phyloP scores from a whole-genome alignment of 306 rosid genomes.

The Cicer pinnatifidum region DNA sequence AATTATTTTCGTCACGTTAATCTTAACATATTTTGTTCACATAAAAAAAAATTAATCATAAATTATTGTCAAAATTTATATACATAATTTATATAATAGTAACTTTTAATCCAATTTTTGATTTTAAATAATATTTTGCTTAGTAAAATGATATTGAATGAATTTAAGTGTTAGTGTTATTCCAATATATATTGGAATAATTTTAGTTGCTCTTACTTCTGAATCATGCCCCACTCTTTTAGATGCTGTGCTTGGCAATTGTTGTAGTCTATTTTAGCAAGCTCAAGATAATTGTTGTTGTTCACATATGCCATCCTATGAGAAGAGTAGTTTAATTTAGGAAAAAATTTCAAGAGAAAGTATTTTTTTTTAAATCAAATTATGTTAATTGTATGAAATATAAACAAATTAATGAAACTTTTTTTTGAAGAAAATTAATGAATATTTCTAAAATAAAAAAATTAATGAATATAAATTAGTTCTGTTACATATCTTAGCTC shows the following conservation, averaged over 20 bases:
- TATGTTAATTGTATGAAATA: background rate
- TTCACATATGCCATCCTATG: conserved; percentile 78
- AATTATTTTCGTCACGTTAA: too few relatives aligned
- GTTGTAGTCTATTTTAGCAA: conserved; percentile 90
- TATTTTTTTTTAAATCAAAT: too few relatives aligned
- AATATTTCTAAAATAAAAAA: too few relatives aligned
- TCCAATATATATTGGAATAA: background rate
- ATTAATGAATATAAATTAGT: background rate
- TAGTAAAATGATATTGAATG: too few relatives aligned
- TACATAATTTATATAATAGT: too few relatives aligned
- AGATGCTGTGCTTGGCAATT: conserved; percentile 75
- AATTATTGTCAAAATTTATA: too few relatives aligned
- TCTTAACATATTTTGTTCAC: too few relatives aligned
- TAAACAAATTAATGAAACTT: background rate
- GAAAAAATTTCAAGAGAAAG: background rate
- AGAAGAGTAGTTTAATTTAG: background rate
- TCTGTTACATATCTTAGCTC: too few relatives aligned
- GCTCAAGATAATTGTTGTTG: conserved; percentile 73
- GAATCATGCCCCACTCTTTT: conserved; percentile 72
- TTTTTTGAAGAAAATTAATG: background rate
- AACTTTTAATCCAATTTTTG: too few relatives aligned
- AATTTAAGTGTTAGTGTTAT: too few relatives aligned
- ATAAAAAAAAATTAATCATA: too few relatives aligned
- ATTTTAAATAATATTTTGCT: too few relatives aligned
- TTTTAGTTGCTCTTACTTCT: conserved; percentile 54